Evolutionary conservation across 2,329 filamentous ascomycete species (phyloP), one percentile per base, ranked within the genome.

Genomic region (Fusarium sulawesiense): DNA sequence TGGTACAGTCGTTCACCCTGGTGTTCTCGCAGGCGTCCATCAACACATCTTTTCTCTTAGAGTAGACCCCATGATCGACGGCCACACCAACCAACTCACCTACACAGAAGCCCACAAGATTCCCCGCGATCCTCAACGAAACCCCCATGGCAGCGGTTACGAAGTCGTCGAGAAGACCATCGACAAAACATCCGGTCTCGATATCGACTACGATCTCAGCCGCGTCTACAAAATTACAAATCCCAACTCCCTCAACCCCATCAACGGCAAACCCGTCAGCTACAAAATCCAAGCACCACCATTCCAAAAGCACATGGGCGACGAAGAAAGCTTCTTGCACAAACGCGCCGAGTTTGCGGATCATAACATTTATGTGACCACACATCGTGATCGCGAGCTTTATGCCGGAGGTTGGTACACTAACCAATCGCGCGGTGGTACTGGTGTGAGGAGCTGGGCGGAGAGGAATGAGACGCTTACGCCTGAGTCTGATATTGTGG

Each of bases 21-120:
- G 90, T 2, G 87, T 90, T 3, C 80, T 92, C 6, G 91, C 90
- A 0, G 87, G 88, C 56, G 87, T 91, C 75, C 90, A 93, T 71
- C 91, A 93, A 74, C 90, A 93, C 78, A 83, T 92, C 54, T 92
- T 93, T 76, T 85, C 83, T 20, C 75, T 89, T 25, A 84, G 89
- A 3, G 86, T 92, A 47, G 90, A 92, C 70, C 89, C 90, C 0
- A 87, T 87, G 29, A 84, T 91, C 32, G 89, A 91, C 68, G 27
- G 81, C 72, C 64, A 66, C 68, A 77, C 81, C 4, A 90, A 89
- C 66, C 84, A 83, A 0, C 78, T 90, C 8, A 77, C 81, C 0
- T 75, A 81, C 11, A 79, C 82, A 37, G 81, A 84, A 73, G 80
- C 76, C 42, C 75, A 77, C 6, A 72, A 74, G 1, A 74, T 77